A percentile compares a stretch with the other conserved stretches of the same genome.
These are phyloP conservation scores for Taphrina sp. DNA, from an alignment of 1,139 yeast genomes.

Conservation along the genomic window DNA sequence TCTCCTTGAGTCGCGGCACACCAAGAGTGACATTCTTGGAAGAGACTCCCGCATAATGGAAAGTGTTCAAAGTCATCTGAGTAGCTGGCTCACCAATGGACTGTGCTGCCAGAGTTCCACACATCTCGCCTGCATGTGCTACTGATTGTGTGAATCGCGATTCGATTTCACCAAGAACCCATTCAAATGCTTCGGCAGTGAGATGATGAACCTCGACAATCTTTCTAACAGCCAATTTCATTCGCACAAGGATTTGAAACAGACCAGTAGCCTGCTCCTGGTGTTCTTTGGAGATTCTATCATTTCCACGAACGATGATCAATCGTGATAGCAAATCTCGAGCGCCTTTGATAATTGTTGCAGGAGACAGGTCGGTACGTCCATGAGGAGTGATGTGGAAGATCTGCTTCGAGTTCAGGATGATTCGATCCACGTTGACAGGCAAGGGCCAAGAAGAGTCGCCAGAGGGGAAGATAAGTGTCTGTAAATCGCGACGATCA, in stretches of 20 bases:
- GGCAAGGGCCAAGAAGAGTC: conserved; percentile 91
- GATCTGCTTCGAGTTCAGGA: conserved; percentile 95
- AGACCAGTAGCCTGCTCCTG: conserved; percentile 88
- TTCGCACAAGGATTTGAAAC: conserved; percentile 87
- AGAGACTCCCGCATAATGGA: conserved; percentile 99
- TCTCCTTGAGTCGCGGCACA: conserved; percentile 99
- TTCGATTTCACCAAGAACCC: conserved; percentile 94
- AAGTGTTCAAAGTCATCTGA: conserved; percentile 97
- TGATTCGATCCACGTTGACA: conserved; percentile 91
- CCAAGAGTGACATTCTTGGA: conserved; percentile 98
- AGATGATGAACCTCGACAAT: conserved; percentile 86
- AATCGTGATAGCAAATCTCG: conserved; percentile 64
- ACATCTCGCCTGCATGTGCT: conserved; percentile 99
- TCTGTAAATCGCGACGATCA: conserved; percentile 79
- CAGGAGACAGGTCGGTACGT: conserved; percentile 84
- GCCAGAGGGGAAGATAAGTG: conserved; percentile 85
- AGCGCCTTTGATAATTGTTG: conserved; percentile 76
- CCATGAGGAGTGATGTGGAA: conserved; percentile 89
- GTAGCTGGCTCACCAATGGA: conserved; percentile 99
- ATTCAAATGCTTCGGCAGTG: conserved; percentile 81
- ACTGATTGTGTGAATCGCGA: conserved; percentile 88
- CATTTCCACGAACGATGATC: conserved; percentile 78
- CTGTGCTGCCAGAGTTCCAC: conserved; percentile 98
- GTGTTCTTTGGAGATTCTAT: conserved; percentile 73
- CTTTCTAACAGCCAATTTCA: conserved; percentile 86